Percentiles rank a stretch among this genome's conserved stretches.
Conservation (phyloP, 139 green algal species). For the Chlamydomonas schloesseri region DNA sequence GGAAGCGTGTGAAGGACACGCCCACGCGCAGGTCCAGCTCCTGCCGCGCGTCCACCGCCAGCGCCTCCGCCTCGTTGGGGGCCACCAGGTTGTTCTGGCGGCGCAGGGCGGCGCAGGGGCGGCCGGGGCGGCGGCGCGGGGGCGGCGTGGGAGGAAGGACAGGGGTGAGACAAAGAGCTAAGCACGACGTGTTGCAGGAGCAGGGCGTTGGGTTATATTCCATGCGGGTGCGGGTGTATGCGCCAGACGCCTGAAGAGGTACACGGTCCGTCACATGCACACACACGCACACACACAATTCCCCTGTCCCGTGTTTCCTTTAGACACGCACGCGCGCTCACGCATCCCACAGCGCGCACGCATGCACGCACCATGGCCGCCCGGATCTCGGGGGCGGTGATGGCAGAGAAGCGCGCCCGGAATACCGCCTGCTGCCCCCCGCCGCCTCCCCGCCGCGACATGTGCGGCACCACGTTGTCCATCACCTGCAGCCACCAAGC, state of each 20-base stretch:
- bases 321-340: no score
- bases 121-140: no score
- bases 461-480: conserved; percentile 75
- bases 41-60: conserved; percentile 88
- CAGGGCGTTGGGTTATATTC: no score
- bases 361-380: conserved; percentile 84
- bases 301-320: no score
- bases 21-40: conserved; percentile 84
- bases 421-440: conserved; percentile 64
- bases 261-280: no score
- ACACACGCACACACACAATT: no score
- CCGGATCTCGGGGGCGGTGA: conserved; percentile 82
- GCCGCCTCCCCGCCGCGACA: conserved; percentile 43
- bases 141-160: no score
- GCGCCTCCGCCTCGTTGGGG: conserved; percentile 85
- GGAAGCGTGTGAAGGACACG: conserved; percentile 90
- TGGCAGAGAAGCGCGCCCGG: conserved; percentile 83
- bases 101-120: neutral
- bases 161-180: no score
- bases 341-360: no score
- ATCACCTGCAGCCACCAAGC: conserved; percentile 70
- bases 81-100: conserved; percentile 72
- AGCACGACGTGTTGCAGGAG: no score
- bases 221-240: no score
- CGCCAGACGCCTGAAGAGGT: no score